Conservation (phyloP, 1,284 basidiomycete genomes). For the Sanguinoderma infundibulare region DNA sequence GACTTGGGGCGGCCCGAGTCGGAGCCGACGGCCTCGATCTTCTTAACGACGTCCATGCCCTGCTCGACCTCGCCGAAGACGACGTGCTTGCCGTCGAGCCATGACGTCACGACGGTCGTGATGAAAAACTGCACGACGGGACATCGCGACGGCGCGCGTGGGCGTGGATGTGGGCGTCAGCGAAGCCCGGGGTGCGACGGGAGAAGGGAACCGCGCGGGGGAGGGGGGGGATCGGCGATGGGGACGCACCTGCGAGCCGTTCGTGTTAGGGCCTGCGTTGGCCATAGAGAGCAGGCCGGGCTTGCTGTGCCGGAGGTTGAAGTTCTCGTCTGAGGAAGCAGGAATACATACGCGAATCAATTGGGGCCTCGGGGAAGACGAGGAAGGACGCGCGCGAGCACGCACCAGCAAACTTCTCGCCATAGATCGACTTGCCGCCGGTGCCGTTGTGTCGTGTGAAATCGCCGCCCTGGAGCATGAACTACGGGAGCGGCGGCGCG, state of each 20-base stretch:
- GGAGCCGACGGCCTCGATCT: constrained; percentile 72
- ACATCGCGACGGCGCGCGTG: not conserved
- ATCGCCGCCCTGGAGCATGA: constrained; percentile 88
- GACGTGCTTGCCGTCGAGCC: constrained; percentile 83
- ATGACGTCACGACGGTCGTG: constrained; percentile 79
- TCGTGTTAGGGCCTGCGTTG: constrained; percentile 74
- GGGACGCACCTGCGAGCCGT: constrained; percentile 65
- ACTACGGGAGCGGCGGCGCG: constrained; percentile 43
- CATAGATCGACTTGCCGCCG: constrained; percentile 92
- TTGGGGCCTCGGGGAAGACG: not conserved
- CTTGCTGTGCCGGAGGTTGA: constrained; percentile 76
- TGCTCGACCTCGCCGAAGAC: constrained; percentile 86
- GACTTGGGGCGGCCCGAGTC: constrained; percentile 54
- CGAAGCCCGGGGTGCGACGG: too few species aligned
- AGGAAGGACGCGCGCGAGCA: constrained; percentile 11
- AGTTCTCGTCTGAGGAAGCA: constrained; percentile 81
- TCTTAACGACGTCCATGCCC: constrained; percentile 79
- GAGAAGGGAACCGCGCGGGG: not conserved
- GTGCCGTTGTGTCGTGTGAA: constrained; percentile 59
- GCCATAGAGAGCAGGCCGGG: constrained; percentile 94
- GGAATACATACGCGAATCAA: not conserved
- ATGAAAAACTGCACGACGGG: constrained; percentile 72
- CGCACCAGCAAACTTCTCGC: constrained; percentile 75
- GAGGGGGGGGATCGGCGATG: not conserved
- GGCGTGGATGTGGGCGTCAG: not conserved